Conservation (phyloP, 2,329 filamentous ascomycete species). For the Nothopassalora personata region DNA sequence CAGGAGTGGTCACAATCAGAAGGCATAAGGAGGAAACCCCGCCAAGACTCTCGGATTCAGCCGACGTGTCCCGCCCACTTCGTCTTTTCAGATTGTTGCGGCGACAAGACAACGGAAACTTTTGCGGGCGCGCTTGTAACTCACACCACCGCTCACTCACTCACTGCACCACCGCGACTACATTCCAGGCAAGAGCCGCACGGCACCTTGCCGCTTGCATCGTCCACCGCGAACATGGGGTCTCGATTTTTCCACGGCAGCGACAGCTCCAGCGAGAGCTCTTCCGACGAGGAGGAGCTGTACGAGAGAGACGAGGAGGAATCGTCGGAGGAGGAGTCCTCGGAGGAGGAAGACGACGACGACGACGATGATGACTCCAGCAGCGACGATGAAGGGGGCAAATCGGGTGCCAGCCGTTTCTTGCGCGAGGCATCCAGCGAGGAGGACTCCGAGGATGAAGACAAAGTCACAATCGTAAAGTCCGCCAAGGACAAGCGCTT, state of each 20-base stretch:
- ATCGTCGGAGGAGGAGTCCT: constrained; percentile 32
- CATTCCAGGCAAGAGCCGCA: constrained; percentile 13
- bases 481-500: constrained; percentile 96
- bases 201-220: constrained; percentile 2
- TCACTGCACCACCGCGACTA: background rate
- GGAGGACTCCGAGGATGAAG: constrained; percentile 75
- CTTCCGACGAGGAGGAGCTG: constrained; percentile 88
- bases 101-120: background rate
- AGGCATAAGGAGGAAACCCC: background rate
- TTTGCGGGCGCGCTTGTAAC: constrained; percentile 5
- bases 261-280: constrained; percentile 95
- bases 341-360: constrained; percentile 34
- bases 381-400: constrained; percentile 53
- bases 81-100: constrained; percentile 1
- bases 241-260: constrained; percentile 96
- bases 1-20: background rate
- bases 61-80: background rate
- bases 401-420: constrained; percentile 74
- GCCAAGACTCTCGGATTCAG: background rate
- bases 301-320: constrained; percentile 75
- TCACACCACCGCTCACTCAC: background rate
- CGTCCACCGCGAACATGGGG: constrained; percentile 12
- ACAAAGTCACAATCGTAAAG: constrained; percentile 81
- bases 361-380: constrained; percentile 50
- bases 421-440: constrained; percentile 59